Evolutionary conservation across 805 yeast genomes (phyloP), one percentile per base, ranked within the genome.

Genomic region (Cyberlindnera suaveolens): DNA sequence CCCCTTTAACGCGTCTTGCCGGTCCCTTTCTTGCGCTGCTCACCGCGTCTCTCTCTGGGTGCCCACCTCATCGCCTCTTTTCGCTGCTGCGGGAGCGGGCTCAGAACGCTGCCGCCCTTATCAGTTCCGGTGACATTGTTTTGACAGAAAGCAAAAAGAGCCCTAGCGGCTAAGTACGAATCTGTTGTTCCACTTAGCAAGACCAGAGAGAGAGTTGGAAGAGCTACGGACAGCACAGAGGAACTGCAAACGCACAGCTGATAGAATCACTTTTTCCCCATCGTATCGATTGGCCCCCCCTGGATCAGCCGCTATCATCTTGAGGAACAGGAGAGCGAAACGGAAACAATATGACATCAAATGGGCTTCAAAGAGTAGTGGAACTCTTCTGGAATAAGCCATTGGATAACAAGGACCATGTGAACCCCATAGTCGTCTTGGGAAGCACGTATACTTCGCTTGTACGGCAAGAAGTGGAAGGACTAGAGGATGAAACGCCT

Each of bases 301-400:
- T 9, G 11, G 27, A 23, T 23, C 27, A 9, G 27, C 27, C 27
- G 27, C 27, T 23, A 11, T 23, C 11, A 23, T 23, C 27, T 23
- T 23, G 27, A 9, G 11, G 27, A 23, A 11, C 11, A 23, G 27
- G 11, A 23, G 11, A 23, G 15, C 16, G 17, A 31, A n/a, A 31
- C 10, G 9, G 15, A 31, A 10, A 15, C 26, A 30, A 34, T 7
- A 42, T 38, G 40, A 50, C 37, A 41, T n/a, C 48, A 11, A 38
- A 36, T 40, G 56, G 71, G 10, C 46, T 69, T 26, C 70, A 69
- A 50, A 53, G 74, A 42, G 68, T 72, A 31, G 60, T 74, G 8
- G 67, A 65, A 39, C 64, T 68, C 42, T 59, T 72, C 38, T 66
- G 71, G 67, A 74, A 68, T 47, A 61, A 62, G n/a, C 67, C 60